These are phyloP conservation scores for Mortierella sp. DNA, from an alignment of 371 early-diverging fungal genomes.

Conservation along the genomic window DNA sequence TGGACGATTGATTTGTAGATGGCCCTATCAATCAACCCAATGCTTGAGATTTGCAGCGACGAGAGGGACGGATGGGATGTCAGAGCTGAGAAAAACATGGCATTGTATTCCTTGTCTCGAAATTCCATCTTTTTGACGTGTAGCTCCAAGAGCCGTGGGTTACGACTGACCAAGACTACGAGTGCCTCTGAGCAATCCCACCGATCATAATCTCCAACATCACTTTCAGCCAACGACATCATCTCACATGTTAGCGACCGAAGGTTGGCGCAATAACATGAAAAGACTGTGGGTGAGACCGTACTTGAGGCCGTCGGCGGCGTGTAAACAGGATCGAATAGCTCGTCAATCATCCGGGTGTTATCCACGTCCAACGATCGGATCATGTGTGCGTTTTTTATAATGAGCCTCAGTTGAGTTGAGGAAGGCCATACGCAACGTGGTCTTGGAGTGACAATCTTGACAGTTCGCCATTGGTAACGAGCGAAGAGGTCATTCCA, in stretches of 20 bases:
- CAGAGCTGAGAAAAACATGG: background rate
- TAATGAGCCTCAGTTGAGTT: background rate
- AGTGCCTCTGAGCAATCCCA: background rate
- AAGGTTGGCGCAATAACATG: background rate
- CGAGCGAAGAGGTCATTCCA: background rate
- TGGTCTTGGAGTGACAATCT: background rate
- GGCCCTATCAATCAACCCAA: background rate
- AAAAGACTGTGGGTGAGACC: background rate
- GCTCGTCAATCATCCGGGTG: background rate
- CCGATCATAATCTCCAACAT: background rate
- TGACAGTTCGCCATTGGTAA: conserved; percentile 1
- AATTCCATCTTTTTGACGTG: background rate
- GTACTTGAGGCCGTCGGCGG: background rate
- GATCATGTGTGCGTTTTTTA: background rate
- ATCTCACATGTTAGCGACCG: background rate
- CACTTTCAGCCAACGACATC: background rate
- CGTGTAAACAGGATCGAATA: background rate
- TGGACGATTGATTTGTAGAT: background rate
- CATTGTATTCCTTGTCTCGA: background rate
- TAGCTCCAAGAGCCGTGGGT: background rate
- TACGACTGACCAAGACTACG: background rate
- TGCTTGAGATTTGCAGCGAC: background rate
- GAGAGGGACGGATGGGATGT: background rate
- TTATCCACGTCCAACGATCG: background rate
- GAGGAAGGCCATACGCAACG: background rate